These are phyloP conservation scores for Beauveria caledonica DNA, from an alignment of 2,329 filamentous ascomycete species.

Conservation along the genomic window DNA sequence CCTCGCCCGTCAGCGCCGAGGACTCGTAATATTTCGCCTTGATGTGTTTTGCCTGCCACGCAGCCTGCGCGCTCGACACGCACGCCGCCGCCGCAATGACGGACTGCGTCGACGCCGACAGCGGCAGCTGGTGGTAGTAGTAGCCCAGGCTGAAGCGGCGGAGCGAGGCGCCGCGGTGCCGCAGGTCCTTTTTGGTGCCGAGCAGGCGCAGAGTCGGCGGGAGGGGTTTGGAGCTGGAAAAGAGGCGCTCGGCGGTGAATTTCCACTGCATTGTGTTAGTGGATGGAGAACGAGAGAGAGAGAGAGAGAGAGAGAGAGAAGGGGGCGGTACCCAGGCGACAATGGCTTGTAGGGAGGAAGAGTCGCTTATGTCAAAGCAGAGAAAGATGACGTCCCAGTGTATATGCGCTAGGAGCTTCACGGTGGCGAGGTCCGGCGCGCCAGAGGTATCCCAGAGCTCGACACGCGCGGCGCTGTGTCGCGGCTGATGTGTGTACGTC, in stretches of 20 bases:
- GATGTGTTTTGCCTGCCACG: constrained; percentile 24
- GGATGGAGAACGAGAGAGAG: not conserved
- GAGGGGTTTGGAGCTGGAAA: constrained; percentile 14
- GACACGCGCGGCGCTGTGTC: constrained; percentile 20
- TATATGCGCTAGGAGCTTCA: constrained; percentile 27
- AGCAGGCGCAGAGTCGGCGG: constrained; percentile 24
- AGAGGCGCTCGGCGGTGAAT: constrained; percentile 21
- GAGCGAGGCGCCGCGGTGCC: not conserved
- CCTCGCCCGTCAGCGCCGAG: constrained; percentile 29
- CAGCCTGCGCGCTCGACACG: constrained; percentile 19
- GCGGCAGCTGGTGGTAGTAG: constrained; percentile 1
- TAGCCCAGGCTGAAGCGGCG: constrained; percentile 6
- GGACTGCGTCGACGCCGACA: not conserved
- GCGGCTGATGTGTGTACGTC: constrained; percentile 23
- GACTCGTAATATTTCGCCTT: constrained; percentile 27
- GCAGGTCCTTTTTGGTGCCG: constrained; percentile 24
- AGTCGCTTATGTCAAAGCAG: constrained; percentile 31
- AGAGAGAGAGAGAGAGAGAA: not conserved
- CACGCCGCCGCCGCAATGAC: not conserved
- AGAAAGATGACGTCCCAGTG: constrained; percentile 30
- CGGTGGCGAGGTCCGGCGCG: constrained; percentile 27
- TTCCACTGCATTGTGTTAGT: constrained; percentile 21
- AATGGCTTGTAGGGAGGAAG: constrained; percentile 25
- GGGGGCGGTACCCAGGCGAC: constrained; percentile 25
- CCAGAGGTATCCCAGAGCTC: constrained; percentile 35